A percentile compares a stretch with the other conserved stretches of the same genome.
phyloP scores from a whole-genome alignment of 2,329 filamentous ascomycete species.

The Apiospora marii region DNA sequence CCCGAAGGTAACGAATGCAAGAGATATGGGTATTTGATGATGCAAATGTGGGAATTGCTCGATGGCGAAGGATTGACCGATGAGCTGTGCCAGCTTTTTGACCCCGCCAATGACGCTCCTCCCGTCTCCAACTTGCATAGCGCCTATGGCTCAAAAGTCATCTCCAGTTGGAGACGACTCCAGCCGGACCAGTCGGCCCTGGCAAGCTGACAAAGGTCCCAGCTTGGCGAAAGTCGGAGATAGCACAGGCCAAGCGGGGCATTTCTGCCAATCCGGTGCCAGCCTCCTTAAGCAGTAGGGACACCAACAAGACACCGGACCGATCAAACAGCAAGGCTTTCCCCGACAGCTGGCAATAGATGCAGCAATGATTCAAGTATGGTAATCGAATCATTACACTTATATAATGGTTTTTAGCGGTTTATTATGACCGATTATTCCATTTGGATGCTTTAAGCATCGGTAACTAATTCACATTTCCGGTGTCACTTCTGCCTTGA shows the following conservation, averaged over 20 bases:
- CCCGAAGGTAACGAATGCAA: not conserved
- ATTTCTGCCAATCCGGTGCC: not conserved
- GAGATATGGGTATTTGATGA: not conserved
- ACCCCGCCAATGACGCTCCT: conserved; percentile 19
- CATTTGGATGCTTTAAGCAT: too few species aligned
- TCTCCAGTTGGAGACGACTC: conserved; percentile 6
- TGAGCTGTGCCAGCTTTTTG: not conserved
- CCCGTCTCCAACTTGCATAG: conserved; percentile 12
- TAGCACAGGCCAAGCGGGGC: conserved; percentile 21
- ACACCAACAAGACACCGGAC: too few species aligned
- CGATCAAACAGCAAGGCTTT: too few species aligned
- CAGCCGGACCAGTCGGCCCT: not conserved
- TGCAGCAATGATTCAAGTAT: too few species aligned
- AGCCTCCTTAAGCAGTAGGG: not conserved
- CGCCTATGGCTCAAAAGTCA: not conserved
- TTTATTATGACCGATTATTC: too few species aligned
- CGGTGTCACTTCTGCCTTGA: too few species aligned
- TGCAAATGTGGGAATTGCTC: conserved; percentile 18
- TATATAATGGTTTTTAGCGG: too few species aligned
- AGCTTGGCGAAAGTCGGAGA: conserved; percentile 2
- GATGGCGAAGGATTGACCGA: conserved; percentile 3
- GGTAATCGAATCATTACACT: too few species aligned
- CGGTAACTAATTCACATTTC: too few species aligned
- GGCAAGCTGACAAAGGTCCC: not conserved
- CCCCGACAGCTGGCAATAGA: too few species aligned